Evolutionary conservation across 2,329 filamentous ascomycete genomes (phyloP), one percentile per base, ranked within the genome.

Genomic region (Bisporella sp.): DNA sequence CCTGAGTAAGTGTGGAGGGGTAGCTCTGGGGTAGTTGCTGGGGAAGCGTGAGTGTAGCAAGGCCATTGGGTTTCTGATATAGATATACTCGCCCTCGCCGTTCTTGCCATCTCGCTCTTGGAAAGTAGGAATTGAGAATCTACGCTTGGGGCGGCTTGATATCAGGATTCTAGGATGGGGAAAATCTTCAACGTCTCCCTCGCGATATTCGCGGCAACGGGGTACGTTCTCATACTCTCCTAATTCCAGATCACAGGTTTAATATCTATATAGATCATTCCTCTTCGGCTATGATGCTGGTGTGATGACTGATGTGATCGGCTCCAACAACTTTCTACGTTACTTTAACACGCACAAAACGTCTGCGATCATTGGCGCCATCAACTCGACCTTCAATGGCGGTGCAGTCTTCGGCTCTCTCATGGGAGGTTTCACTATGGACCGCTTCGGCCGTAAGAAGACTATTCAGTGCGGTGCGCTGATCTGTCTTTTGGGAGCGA

Each of bases 141-240:
- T 21, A 21, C 21, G 21, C 21, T 21, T 21, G 21, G 21, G 21
- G 21, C 21, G 21, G 21, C 3, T 21, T 21, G 21, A 21, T 21
- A 21, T 21, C 21, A 21, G 21, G 21, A 21, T 21, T 21, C 21
- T 21, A 21, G 21, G 21, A 73, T 72, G 70, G 70, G 70, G 45
- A 65, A 66, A 49, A 42, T 66, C 43, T 73, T 71, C 62, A 73
- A 71, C 50, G 56, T 72, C 46, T 60, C 60, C 7, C 62, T 73
- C 32, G 69, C 69, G 28, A 51, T 68, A n/a, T 73, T 72, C 46
- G 70, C 69, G 42, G 68, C 64, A 29, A 72, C 70, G 6, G 71
- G 62, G 60, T 61, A 45, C 37, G 54, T 48, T 32, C 39, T 29
- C 31, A 29, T 4, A 37, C 29, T 28, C 28, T 37, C 35, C 31